These are phyloP conservation scores for Penicillium sp. DNA, from an alignment of 2,329 filamentous ascomycete species.

Conservation along the genomic window DNA sequence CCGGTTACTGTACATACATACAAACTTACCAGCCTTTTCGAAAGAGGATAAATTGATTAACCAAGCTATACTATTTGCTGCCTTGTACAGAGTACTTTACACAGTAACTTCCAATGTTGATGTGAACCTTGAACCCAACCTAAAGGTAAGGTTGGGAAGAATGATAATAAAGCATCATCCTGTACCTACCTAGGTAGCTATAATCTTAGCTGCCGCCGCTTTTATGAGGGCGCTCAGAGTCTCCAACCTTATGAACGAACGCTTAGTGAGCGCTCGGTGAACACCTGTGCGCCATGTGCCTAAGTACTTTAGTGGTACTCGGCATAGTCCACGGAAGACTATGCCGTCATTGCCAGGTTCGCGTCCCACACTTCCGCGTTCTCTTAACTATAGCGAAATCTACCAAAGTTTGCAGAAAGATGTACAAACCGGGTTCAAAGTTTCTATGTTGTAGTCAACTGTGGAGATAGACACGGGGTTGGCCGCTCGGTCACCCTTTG, in stretches of 20 bases:
- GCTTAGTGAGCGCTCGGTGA: too few species aligned
- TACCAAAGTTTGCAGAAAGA: neutral
- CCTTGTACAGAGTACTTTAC: neutral
- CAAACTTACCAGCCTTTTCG: neutral
- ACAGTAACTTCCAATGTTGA: neutral
- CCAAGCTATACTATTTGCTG: neutral
- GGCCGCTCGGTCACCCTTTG: slow-evolving; percentile 15
- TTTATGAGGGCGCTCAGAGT: too few species aligned
- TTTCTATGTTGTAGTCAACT: neutral
- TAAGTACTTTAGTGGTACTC: slow-evolving; percentile 9
- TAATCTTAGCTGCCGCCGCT: too few species aligned
- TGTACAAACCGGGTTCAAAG: neutral
- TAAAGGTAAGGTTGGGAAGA: neutral
- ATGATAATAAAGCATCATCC: neutral
- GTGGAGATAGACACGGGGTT: slow-evolving; percentile 11
- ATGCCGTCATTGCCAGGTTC: slow-evolving; percentile 31
- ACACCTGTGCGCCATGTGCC: neutral
- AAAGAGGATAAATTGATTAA: slow-evolving; percentile 16
- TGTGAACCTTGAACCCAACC: neutral
- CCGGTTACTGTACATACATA: slow-evolving; percentile 11
- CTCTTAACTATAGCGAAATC: slow-evolving; percentile 10
- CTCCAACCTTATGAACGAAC: too few species aligned
- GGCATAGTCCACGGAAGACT: slow-evolving; percentile 7
- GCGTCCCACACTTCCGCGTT: slow-evolving; percentile 32
- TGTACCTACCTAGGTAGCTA: neutral